Conservation (phyloP, 176 grass and related monocot genomes). For the Chloris gayana region DNA sequence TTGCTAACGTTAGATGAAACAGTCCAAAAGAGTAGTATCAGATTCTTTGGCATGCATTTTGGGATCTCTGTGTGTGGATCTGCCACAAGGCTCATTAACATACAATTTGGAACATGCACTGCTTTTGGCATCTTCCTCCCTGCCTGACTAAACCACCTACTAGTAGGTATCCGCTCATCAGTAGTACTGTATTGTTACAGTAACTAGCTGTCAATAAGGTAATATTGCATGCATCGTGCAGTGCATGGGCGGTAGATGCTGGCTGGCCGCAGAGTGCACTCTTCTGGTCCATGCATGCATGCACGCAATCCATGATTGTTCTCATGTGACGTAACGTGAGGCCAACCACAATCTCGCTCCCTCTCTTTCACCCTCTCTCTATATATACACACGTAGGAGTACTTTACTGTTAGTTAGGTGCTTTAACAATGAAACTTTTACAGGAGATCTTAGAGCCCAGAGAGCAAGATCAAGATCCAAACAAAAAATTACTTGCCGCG, state of each 20-base stretch:
- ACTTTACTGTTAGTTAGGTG: constrained; percentile 2
- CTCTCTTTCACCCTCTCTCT: neutral
- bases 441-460: neutral
- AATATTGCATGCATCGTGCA: constrained; percentile 8
- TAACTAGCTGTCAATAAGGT: neutral
- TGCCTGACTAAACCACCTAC: neutral
- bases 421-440: constrained; percentile 16
- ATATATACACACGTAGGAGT: too few species aligned
- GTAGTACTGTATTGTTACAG: neutral
- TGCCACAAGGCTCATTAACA: constrained; percentile 41
- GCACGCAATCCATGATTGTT: constrained; percentile 50
- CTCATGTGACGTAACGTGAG: constrained; percentile 76
- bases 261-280: neutral
- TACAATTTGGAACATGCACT: constrained; percentile 48
- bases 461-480: neutral
- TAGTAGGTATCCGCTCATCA: neutral
- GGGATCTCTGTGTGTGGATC: constrained; percentile 53
- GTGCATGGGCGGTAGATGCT: neutral
- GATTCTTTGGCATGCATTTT: constrained; percentile 33
- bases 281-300: constrained; percentile 33
- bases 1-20: constrained; percentile 4
- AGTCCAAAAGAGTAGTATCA: constrained; percentile 42
- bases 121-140: constrained; percentile 26
- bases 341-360: constrained; percentile 31
- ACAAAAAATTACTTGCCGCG: constrained; percentile 8